Evolutionary conservation across 2,329 filamentous ascomycete species (phyloP), one percentile per base, ranked within the genome.

Genomic region (Alternaria postmessia): DNA sequence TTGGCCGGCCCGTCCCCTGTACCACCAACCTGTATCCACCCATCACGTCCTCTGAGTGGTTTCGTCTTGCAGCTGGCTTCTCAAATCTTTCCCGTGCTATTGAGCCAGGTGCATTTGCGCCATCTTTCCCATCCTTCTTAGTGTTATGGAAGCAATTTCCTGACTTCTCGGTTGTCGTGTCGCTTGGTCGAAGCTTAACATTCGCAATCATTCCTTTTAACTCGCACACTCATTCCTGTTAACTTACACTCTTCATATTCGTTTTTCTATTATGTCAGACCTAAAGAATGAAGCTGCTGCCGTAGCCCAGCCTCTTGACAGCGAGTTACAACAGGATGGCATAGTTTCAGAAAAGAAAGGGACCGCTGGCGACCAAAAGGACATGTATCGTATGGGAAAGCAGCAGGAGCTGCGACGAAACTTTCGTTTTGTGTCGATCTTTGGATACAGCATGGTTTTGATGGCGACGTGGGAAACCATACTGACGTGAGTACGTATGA

Each of bases 331-430:
- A 30, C 28, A 30, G 4, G 28, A 30, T 30, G 28, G 28, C 9
- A 30, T 30, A 30, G 7, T 11, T 9, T 30, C 28, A 30, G 69
- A 69, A 49, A 70, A 68, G 59, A 70, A 62, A 39, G 69, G 69
- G 20, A 70, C 69, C 5, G 24, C 36, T 2, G 46, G 49, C 22
- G 70, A 72, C 34, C 67, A 66, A 47, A 64, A 57, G 9, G 71
- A 74, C 54, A 74, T 74, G 70, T 34, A 67, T 28, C 67, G 72
- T 14, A 73, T 73, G 72, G 72, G 72, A 7, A 74, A 73, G 51
- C 51, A 44, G 9, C 72, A 74, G 30, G 72, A 74, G 47, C 47
- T 74, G 22, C 60, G 69, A 36, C 34, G 71, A 12, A 74, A 72
- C 54, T 74, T 73, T 32, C 51, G 64, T 20, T 69, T 72, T 28